Conservation (phyloP, 345 rosid genomes). For the Populus simonii region DNA sequence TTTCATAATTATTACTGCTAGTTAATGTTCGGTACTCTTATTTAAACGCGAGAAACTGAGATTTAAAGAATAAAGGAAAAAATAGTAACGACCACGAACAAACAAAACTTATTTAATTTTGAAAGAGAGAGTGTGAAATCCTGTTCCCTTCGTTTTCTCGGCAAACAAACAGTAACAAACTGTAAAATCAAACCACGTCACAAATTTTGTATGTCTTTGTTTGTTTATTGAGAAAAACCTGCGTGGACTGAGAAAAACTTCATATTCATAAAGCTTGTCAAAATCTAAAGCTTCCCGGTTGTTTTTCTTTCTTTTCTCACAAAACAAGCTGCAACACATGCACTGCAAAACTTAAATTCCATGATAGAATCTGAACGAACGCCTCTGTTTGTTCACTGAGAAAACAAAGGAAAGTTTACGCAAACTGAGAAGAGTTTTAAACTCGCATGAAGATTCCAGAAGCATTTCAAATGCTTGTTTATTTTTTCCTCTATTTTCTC, state of each 20-base stretch:
- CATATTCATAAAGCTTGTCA: neutral
- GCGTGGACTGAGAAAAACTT: neutral
- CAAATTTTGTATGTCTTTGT: too few relatives aligned
- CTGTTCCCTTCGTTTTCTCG: neutral
- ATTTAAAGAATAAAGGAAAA: neutral
- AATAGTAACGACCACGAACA: neutral
- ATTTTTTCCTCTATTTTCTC: slow-evolving; percentile 1
- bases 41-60: neutral
- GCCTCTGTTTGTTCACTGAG: neutral
- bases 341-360: neutral
- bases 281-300: neutral
- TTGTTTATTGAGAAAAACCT: neutral
- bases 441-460: neutral
- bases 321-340: neutral
- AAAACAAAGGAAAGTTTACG: neutral
- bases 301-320: neutral
- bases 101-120: neutral
- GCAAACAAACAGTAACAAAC: neutral
- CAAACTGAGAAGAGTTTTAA: neutral
- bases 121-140: neutral
- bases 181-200: neutral
- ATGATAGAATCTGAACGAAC: neutral
- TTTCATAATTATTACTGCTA: neutral
- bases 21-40: neutral
- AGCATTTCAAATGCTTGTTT: neutral